phyloP scores from a whole-genome alignment of 306 rosid species.

The Chamaecrista fasciculata region DNA sequence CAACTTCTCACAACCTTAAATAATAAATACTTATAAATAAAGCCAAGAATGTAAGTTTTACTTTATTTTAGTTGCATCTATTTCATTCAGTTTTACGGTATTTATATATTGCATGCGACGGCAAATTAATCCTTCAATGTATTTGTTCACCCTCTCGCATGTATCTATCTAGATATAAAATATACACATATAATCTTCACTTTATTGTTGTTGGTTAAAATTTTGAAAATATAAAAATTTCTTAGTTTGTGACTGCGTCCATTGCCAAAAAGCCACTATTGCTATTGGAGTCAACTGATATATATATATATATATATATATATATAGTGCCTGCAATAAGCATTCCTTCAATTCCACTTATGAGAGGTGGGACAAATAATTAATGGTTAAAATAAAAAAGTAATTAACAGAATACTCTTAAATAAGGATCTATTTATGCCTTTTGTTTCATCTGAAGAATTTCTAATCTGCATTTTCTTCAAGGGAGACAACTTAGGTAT shows the following conservation, averaged over 20 bases:
- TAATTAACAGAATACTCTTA: too few relatives aligned
- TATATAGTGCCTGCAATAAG: background rate
- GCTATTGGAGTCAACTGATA: background rate
- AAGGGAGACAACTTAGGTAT: too few relatives aligned
- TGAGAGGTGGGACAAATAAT: background rate
- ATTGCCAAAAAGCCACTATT: background rate
- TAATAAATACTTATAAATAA: background rate
- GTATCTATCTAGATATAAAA: background rate
- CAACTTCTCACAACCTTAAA: slow-evolving; percentile 8
- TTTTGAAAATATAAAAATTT: too few relatives aligned
- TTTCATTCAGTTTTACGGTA: background rate
- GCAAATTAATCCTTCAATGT: background rate
- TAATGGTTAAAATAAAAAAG: too few relatives aligned
- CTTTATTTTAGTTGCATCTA: background rate
- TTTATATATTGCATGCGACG: background rate
- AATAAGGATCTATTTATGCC: too few relatives aligned
- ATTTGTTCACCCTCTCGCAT: background rate
- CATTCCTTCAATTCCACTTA: background rate
- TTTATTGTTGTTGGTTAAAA: background rate
- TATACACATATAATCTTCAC: too few relatives aligned
- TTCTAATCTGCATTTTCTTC: too few relatives aligned
- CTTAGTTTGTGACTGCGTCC: too few relatives aligned
- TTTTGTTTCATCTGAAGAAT: too few relatives aligned
- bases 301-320: too few relatives aligned
- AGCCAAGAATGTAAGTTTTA: background rate